Evolutionary conservation across 495 filamentous ascomycete species (phyloP), one percentile per base, ranked within the genome.

Genomic region (Daldinia concentrica): DNA sequence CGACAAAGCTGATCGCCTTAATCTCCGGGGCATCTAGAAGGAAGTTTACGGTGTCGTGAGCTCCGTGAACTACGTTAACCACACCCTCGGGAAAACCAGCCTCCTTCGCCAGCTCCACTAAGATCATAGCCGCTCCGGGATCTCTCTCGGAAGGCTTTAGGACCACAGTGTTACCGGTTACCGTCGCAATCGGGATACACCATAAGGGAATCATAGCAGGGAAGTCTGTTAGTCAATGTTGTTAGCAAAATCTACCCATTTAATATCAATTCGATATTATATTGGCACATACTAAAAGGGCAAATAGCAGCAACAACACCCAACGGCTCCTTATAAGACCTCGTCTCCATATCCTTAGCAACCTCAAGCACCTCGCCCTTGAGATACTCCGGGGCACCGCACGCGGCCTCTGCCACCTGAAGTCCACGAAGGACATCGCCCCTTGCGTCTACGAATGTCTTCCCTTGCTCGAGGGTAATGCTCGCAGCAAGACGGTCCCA

Each of bases 131-230:
- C 19, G 96, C 96, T 58, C 95, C 95, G n/a, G 95, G 95, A 69
- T 98, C 95, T 68, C 95, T 92, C 84, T 99, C 95, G 0, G 95
- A 99, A 4, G 95, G 95, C 87, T 99, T 99, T 64, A 99, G 81
- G 73, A 99, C 89, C 66, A 98, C 82, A 29, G 92, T 95, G 84
- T 99, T 99, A 56, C 95, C 96, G 11, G 93, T 96, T 2, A 96
- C 88, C 12, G 94, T 97, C 43, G 95, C 96, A 76, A 98, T 89
- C 19, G 95, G 96, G 62, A 98, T 96, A 60, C 87, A 96, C 95
- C 95, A 99, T 8, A 99, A 85, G 19, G 95, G 95, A 81, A 99
- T 99, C 95, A 99, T 99, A 71, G 95, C 95, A 45, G 95, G 95
- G 84, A 99, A 99, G 84, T 99, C 93, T 96, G 71, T 27, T 29